Base-by-base conservation (phyloP, 2,329 filamentous ascomycete genomes). In the Fusarium fracticaudum region DNA sequence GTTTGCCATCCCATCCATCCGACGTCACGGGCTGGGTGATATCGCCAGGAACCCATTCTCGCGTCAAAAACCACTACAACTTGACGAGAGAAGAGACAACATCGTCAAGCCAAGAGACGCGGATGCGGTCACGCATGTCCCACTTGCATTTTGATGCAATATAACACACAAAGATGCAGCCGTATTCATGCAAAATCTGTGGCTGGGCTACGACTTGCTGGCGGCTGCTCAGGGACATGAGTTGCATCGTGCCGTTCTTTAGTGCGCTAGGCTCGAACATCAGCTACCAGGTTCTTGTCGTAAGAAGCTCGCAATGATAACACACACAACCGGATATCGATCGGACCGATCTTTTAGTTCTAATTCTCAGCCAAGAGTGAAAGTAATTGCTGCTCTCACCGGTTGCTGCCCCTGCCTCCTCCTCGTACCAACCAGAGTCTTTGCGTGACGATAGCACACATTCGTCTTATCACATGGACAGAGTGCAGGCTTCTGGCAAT, bases 401-500 rank as follows among this genome's bases (percentile, higher is more conserved):
- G 77, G 77, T 79, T 75, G 58, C 71, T 73, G 71, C 76, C 71
- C 75, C 72, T 71, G 51, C 60, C 66, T 77, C 61, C 53, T 38
- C 41, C 71, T 69, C 59, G 68, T 77, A 70, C 76, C 77, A 79
- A 79, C 77, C 76, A 79, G 55, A 67, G 57, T 50, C 57, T 71
- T 71, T 77, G 74, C 73, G 73, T 78, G 77, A 78, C 76, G 64
- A 77, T 75, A 72, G 67, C 74, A 67, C 66, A 78, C 76, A 73
- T 40, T 50, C 60, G 63, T 64, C 58, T 66, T 60, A 64, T 77
- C 76, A 79, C 77, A 78, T 79, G 77, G 76, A 40, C 53, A 60
- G 44, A 44, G 33, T 22, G 38, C 60, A 47, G 24, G 33, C 37
- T 41, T 29, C 51, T 55, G 35, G 29, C n/a, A 40, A 26, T 40